phyloP scores from a whole-genome alignment of 1,284 basidiomycete species.

The Termitomyces sp. region DNA sequence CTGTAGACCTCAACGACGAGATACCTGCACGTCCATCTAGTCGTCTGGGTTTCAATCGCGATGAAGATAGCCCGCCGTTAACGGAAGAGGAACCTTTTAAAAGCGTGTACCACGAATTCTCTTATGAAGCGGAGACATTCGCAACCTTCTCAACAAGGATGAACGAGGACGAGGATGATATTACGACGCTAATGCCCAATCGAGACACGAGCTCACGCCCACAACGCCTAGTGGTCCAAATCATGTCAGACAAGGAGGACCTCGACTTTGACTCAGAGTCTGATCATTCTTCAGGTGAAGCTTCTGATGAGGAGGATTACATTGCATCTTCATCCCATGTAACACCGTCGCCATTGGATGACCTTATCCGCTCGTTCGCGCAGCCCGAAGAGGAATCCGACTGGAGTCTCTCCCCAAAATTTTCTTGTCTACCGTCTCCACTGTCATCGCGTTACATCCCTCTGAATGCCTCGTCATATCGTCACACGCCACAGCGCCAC shows the following conservation, averaged over 20 bases:
- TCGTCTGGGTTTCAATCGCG: slow-evolving; percentile 30
- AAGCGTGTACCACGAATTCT: neutral
- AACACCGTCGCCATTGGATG: slow-evolving; percentile 10
- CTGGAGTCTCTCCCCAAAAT: slow-evolving; percentile 24
- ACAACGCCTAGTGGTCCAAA: neutral
- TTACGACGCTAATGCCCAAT: slow-evolving; percentile 8
- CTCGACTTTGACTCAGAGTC: slow-evolving; percentile 9
- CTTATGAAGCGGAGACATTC: slow-evolving; percentile 12
- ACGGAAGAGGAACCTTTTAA: slow-evolving; percentile 18
- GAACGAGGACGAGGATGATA: slow-evolving; percentile 11
- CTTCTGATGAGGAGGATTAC: slow-evolving; percentile 13
- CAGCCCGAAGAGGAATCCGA: slow-evolving; percentile 12
- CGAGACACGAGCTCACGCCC: slow-evolving; percentile 10
- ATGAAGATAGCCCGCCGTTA: slow-evolving; percentile 14
- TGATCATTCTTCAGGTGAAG: slow-evolving; percentile 13
- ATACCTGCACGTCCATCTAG: slow-evolving; percentile 32
- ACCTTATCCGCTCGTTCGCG: slow-evolving; percentile 9
- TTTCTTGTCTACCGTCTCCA: slow-evolving; percentile 30
- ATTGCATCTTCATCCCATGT: slow-evolving; percentile 6
- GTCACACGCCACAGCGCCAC: slow-evolving; percentile 27
- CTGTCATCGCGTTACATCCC: slow-evolving; percentile 22
- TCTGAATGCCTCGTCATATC: slow-evolving; percentile 15
- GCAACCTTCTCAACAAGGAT: slow-evolving; percentile 7
- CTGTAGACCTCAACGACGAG: slow-evolving; percentile 7
- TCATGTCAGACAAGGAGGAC: slow-evolving; percentile 9